Conservation (phyloP, 1,139 yeast genomes). For the Blastobotrys persicus region DNA sequence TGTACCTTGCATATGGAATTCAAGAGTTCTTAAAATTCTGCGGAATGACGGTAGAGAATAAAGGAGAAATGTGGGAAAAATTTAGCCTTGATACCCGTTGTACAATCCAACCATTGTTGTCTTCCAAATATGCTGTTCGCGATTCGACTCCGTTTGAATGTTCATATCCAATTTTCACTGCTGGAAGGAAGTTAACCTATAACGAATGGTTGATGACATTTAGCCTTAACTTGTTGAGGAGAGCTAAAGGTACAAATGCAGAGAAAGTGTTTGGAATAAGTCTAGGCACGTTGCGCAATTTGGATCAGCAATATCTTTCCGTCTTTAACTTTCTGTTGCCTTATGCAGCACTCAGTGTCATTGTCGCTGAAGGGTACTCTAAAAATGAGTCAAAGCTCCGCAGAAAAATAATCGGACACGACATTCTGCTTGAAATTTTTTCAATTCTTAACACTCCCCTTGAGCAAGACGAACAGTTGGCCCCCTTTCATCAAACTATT, state of each 20-base stretch:
- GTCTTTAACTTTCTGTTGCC: slow-evolving; percentile 76
- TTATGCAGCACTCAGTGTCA: slow-evolving; percentile 67
- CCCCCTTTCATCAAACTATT: slow-evolving; percentile 63
- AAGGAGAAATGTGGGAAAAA: slow-evolving; percentile 50
- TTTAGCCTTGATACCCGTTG: slow-evolving; percentile 69
- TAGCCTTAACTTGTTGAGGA: slow-evolving; percentile 61
- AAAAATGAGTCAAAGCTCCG: slow-evolving; percentile 52
- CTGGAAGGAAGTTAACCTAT: slow-evolving; percentile 42
- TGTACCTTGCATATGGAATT: slow-evolving; percentile 83
- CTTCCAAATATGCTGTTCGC: slow-evolving; percentile 66
- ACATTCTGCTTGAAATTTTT: neutral
- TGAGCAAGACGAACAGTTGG: slow-evolving; percentile 49
- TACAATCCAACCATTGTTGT: slow-evolving; percentile 70
- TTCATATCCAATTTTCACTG: slow-evolving; percentile 52
- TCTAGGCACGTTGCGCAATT: slow-evolving; percentile 60
- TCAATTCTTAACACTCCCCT: slow-evolving; percentile 49
- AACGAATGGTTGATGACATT: slow-evolving; percentile 68
- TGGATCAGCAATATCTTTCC: slow-evolving; percentile 54
- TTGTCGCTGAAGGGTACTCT: slow-evolving; percentile 55
- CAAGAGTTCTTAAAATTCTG: slow-evolving; percentile 77
- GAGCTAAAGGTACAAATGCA: slow-evolving; percentile 42
- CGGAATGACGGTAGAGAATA: slow-evolving; percentile 44
- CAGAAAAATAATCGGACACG: slow-evolving; percentile 6
- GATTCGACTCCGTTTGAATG: slow-evolving; percentile 31
- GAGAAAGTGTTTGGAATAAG: slow-evolving; percentile 61